Conservation (phyloP, 768 basidiomycete species). For the Trametes cubensis region DNA sequence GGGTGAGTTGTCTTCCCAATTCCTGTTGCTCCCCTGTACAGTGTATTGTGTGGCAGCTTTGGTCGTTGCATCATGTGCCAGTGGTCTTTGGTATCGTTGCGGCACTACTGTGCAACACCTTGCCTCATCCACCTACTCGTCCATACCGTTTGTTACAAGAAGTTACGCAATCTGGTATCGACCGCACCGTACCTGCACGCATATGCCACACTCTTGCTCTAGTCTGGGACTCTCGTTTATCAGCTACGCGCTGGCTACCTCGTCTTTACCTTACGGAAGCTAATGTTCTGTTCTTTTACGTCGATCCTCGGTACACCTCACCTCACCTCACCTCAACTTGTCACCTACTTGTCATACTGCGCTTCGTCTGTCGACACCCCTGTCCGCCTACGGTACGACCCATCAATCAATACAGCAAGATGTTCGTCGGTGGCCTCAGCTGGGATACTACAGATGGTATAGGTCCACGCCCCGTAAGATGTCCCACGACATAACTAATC, state of each 20-base stretch:
- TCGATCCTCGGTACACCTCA: conserved; percentile 17
- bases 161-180: conserved; percentile 13
- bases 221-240: conserved; percentile 4
- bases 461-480: conserved; percentile 39
- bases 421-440: conserved; percentile 98
- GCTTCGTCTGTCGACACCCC: conserved; percentile 13
- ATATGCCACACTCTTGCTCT: conserved; percentile 12
- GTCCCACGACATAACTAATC: conserved; percentile 43
- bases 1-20: conserved; percentile 64
- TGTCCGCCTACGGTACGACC: conserved; percentile 17
- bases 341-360: conserved; percentile 27
- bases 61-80: neutral
- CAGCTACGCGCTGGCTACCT: conserved; percentile 15
- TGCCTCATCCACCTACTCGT: conserved; percentile 3
- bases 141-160: conserved; percentile 14
- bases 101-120: conserved; percentile 18
- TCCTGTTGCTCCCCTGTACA: too few species aligned
- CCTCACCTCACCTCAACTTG: conserved; percentile 17
- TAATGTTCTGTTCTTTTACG: conserved; percentile 25
- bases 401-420: conserved; percentile 68
- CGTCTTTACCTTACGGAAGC: conserved; percentile 26
- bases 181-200: conserved; percentile 10
- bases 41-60: neutral
- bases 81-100: conserved; percentile 9
- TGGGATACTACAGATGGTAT: conserved; percentile 99